Conservation (phyloP, 768 basidiomycete genomes). For the Tylopilus vinaceipallidus region DNA sequence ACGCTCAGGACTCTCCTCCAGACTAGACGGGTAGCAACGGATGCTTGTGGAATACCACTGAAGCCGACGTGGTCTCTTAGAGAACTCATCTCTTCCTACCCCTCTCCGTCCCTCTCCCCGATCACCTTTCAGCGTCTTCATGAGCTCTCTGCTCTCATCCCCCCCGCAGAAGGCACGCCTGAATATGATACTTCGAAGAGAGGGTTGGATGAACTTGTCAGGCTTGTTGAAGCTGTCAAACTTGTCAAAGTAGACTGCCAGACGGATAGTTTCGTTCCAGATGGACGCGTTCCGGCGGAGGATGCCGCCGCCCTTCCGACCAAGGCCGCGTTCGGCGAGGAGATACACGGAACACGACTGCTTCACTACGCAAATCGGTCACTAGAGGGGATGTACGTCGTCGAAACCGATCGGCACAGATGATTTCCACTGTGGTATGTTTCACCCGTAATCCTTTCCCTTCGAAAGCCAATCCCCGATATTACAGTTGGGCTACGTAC, state of each 20-base stretch:
- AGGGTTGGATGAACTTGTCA: conserved; percentile 70
- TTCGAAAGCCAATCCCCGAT: not conserved
- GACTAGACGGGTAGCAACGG: conserved; percentile 34
- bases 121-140: conserved; percentile 63
- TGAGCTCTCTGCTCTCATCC: conserved; percentile 67
- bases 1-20: conserved; percentile 1
- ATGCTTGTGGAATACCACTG: conserved; percentile 62
- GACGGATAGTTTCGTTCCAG: conserved; percentile 32
- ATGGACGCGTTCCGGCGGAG: conserved; percentile 42
- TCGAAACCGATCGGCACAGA: conserved; percentile 44
- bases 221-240: conserved; percentile 80
- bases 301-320: conserved; percentile 35
- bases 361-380: conserved; percentile 51
- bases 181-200: conserved; percentile 50
- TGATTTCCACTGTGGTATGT: conserved; percentile 13
- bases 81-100: conserved; percentile 73
- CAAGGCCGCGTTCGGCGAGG: conserved; percentile 20
- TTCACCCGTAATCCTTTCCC: not conserved
- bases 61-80: conserved; percentile 80
- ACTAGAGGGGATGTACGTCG: conserved; percentile 54
- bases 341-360: conserved; percentile 42
- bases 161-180: conserved; percentile 57
- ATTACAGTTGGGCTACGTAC: conserved; percentile 4
- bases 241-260: conserved; percentile 44
- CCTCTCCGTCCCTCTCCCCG: conserved; percentile 58